These are phyloP conservation scores for Sclerospora graminicola DNA, from an alignment of 352 stramenopile species.

Conservation along the genomic window DNA sequence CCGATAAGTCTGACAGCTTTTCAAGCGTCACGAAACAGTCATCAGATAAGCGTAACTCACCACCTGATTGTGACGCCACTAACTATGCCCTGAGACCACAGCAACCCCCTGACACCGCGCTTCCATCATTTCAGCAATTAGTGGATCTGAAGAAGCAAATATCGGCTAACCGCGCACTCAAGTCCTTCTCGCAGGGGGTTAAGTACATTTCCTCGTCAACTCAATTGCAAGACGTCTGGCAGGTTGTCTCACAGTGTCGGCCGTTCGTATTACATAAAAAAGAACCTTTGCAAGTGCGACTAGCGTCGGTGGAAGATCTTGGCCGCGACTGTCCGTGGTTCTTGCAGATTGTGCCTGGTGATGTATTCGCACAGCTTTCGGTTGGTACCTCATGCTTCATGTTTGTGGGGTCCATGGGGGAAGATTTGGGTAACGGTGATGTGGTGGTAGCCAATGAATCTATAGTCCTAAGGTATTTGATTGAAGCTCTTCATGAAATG, in stretches of 20 bases:
- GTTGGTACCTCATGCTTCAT: conserved; percentile 11
- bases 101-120: not conserved
- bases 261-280: conserved; percentile 19
- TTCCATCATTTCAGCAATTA: conserved; percentile 1
- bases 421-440: not conserved
- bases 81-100: conserved; percentile 9
- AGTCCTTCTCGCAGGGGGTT: conserved; percentile 19
- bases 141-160: conserved; percentile 2
- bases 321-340: conserved; percentile 1
- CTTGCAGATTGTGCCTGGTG: conserved; percentile 29
- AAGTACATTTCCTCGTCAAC: not conserved
- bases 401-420: conserved; percentile 16
- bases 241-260: conserved; percentile 14
- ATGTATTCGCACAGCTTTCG: conserved; percentile 20
- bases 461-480: conserved; percentile 13
- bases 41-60: too few species aligned
- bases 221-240: conserved; percentile 23
- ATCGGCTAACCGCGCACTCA: conserved; percentile 7
- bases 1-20: too few species aligned
- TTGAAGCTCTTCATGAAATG: conserved; percentile 16
- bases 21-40: too few species aligned
- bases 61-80: too few species aligned
- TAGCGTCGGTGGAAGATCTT: conserved; percentile 2
- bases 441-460: conserved; percentile 27
- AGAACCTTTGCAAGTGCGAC: conserved; percentile 1